Percentiles rank a stretch among this genome's conserved stretches.
Evolutionary conservation across 331 rosid genomes (phyloP).

Genomic region (Cydonia oblonga): DNA sequence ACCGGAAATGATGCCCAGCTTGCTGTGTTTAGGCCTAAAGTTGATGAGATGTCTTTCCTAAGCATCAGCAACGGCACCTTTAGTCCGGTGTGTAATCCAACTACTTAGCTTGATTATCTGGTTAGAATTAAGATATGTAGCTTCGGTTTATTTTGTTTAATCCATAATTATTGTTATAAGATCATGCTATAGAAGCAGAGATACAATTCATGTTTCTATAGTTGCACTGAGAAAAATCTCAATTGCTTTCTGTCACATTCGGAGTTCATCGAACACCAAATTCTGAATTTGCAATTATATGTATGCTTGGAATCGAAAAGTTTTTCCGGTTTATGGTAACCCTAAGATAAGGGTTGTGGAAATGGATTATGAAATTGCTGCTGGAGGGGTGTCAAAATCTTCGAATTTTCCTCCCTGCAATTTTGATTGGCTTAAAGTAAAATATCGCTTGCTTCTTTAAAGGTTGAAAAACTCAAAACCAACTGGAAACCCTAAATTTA

Average conservation of each 20-base stretch:
- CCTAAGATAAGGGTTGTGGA: too few relatives aligned
- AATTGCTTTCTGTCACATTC: neutral
- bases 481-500: too few relatives aligned
- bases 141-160: neutral
- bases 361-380: neutral
- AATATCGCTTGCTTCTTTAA: neutral
- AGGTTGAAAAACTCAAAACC: neutral
- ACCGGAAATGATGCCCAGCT: slow-evolving; percentile 29
- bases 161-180: neutral
- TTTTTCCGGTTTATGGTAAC: too few relatives aligned
- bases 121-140: neutral
- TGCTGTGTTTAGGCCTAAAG: slow-evolving; percentile 60
- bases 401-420: too few relatives aligned
- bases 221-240: neutral
- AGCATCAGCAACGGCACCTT: slow-evolving; percentile 27
- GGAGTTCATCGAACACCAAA: neutral
- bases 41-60: slow-evolving; percentile 70
- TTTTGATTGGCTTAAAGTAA: too few relatives aligned
- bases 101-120: neutral
- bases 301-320: neutral
- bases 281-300: neutral
- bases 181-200: neutral
- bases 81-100: slow-evolving; percentile 25
- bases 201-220: neutral
- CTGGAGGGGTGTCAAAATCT: neutral